Base-by-base conservation (phyloP, 1,284 basidiomycete species). In the Phlebopus sp. region DNA sequence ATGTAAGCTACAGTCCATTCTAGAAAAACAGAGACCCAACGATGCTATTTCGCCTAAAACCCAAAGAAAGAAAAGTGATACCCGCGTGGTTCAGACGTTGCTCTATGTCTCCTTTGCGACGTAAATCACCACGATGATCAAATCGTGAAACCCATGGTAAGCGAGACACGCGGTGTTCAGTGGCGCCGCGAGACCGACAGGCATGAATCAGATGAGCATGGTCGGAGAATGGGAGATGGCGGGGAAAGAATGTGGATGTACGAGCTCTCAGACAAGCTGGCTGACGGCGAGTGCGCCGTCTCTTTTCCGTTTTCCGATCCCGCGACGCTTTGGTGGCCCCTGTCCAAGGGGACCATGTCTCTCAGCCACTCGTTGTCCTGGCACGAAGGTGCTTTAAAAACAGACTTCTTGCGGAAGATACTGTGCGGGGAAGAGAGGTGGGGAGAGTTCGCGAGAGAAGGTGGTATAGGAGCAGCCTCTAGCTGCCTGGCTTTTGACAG, bases 281-380 rank as follows among this genome's bases (percentile, higher is more conserved):
- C 43, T 37, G 64, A 51, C 4, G 62, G 63, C 3, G 56, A 64
- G 5, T 60, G 47, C 9, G 51, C 51, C 21, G 46, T 36, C 9
- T 49, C 51, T 37, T 47, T 42, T 4, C 53, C 53, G 29, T 21
- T 27, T 38, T 55, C 55, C 19, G 58, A 54, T 52, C 19, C 52
- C 1, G 50, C 1, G 35, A 65, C 53, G 23, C 18, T 38, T 2
- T 13, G 62, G 55, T 0, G 37, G 42, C 0, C 6, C 14, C 44
- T 36, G 49, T 53, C 51, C 1, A 77, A 30, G 13, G 81, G 81
- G 0, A 83, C 68, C 49, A 79, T 82, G 66, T 84, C 81, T 58
- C 76, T 70, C 44, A 84, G 68, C 81, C 81, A 84, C 49, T 70
- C 67, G 53, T 84, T 75, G 53, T 81, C 77, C 51, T 69, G 70